A percentile compares a stretch with the other conserved stretches of the same genome.
These are phyloP conservation scores for Aspergillus nidulans DNA, from an alignment of 495 filamentous ascomycete genomes.

Conservation along the genomic window DNA sequence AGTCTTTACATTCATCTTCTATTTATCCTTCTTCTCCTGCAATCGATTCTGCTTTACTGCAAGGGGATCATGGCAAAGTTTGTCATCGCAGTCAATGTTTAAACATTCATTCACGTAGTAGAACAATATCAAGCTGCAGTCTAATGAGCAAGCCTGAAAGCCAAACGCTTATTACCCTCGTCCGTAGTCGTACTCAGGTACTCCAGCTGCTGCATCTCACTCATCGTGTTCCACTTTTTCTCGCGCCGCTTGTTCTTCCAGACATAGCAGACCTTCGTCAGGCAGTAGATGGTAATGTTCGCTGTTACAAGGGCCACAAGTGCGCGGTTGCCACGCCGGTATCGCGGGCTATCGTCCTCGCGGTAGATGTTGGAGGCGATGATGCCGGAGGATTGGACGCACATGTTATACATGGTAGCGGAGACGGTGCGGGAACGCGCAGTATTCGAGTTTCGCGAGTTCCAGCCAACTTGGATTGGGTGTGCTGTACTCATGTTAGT, in stretches of 20 bases:
- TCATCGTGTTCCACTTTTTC: slow-evolving; percentile 32
- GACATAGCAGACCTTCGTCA: slow-evolving; percentile 34
- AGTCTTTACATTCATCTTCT: too few relatives aligned
- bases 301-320: slow-evolving; percentile 36
- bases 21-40: too few relatives aligned
- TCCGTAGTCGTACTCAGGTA: slow-evolving; percentile 29
- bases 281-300: slow-evolving; percentile 35
- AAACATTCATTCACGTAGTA: too few relatives aligned
- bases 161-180: slow-evolving; percentile 32
- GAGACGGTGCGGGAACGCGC: slow-evolving; percentile 60
- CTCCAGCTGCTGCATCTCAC: slow-evolving; percentile 20
- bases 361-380: slow-evolving; percentile 52
- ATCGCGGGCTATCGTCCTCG: slow-evolving; percentile 51
- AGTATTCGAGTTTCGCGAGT: slow-evolving; percentile 54
- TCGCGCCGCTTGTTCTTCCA: slow-evolving; percentile 27
- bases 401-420: slow-evolving; percentile 53
- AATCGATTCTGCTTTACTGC: too few relatives aligned
- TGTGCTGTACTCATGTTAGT: slow-evolving; percentile 23
- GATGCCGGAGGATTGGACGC: slow-evolving; percentile 45
- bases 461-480: slow-evolving; percentile 61
- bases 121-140: too few relatives aligned
- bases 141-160: slow-evolving; percentile 31
- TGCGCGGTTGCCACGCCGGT: slow-evolving; percentile 44
- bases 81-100: too few relatives aligned
- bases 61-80: too few relatives aligned